Evolutionary conservation across 306 rosid genomes (phyloP).

Genomic region (Pachyrhizus erosus): DNA sequence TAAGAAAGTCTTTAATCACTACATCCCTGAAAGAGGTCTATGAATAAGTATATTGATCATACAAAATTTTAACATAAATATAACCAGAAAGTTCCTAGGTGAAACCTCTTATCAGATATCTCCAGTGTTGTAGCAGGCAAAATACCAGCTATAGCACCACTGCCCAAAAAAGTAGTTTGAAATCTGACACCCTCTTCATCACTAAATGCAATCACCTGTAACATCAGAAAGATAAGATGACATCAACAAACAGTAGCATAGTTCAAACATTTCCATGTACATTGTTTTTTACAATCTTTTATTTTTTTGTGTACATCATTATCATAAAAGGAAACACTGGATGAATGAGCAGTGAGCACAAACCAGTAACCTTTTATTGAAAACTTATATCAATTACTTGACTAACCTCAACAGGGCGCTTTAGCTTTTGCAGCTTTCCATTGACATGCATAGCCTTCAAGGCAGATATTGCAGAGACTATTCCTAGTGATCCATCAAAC

Average conservation of each 20-base stretch:
- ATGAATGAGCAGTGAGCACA: background rate
- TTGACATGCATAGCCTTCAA: constrained; percentile 69
- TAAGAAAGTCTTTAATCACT: constrained; percentile 66
- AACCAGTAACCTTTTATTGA: background rate
- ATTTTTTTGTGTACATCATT: background rate
- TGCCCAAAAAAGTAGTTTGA: constrained; percentile 94
- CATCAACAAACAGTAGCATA: constrained; percentile 16
- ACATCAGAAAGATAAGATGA: constrained; percentile 34
- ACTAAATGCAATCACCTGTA: constrained; percentile 93
- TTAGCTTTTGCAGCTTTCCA: constrained; percentile 65
- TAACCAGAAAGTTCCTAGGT: constrained; percentile 24
- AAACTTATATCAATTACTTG: constrained; percentile 22
- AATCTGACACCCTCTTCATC: constrained; percentile 98
- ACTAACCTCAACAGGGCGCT: constrained; percentile 86
- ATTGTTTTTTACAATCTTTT: background rate
- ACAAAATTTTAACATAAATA: background rate
- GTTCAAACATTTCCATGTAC: background rate
- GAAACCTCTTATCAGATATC: constrained; percentile 84
- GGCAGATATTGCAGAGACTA: constrained; percentile 84
- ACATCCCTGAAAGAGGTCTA: constrained; percentile 62
- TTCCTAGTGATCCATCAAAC: constrained; percentile 90
- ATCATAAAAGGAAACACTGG: background rate
- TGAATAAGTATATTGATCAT: constrained; percentile 27
- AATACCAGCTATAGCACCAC: constrained; percentile 88
- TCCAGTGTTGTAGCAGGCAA: constrained; percentile 70